Percentiles rank a stretch among this genome's conserved stretches.
phyloP scores from a whole-genome alignment of 805 yeast genomes.

The Yarrowia sp. region DNA sequence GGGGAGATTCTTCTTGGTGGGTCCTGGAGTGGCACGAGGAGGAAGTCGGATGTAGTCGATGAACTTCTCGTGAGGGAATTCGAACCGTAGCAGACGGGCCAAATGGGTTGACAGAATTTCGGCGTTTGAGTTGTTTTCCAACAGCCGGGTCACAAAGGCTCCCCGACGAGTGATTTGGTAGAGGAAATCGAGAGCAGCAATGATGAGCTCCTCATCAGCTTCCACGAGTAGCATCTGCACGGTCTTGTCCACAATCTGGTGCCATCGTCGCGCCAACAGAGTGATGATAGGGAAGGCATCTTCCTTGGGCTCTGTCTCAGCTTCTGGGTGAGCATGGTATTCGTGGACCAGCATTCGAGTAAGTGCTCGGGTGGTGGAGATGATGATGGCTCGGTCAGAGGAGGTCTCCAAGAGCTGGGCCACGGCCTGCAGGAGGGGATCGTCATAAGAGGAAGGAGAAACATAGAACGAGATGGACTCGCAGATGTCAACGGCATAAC shows the following conservation, averaged over 20 bases:
- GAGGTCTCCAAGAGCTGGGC: slow-evolving; percentile 49
- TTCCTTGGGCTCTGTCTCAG: slow-evolving; percentile 21
- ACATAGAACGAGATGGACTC: slow-evolving; percentile 82
- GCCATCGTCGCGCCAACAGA: slow-evolving; percentile 8
- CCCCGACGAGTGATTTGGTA: slow-evolving; percentile 43
- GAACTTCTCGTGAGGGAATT: slow-evolving; percentile 31
- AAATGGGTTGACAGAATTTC: slow-evolving; percentile 54
- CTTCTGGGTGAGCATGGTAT: slow-evolving; percentile 38
- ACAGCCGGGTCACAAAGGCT: slow-evolving; percentile 49
- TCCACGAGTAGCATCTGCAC: slow-evolving; percentile 57
- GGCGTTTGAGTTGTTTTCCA: slow-evolving; percentile 43
- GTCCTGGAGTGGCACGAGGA: slow-evolving; percentile 56
- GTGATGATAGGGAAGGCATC: slow-evolving; percentile 9
- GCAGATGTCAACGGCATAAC: slow-evolving; percentile 70
- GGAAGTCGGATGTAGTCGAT: slow-evolving; percentile 40
- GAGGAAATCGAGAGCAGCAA: slow-evolving; percentile 77
- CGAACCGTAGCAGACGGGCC: slow-evolving; percentile 57
- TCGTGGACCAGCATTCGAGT: slow-evolving; percentile 73
- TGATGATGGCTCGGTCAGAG: slow-evolving; percentile 65
- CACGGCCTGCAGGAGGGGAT: slow-evolving; percentile 59
- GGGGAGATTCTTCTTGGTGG: slow-evolving; percentile 46
- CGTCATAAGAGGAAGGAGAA: slow-evolving; percentile 69
- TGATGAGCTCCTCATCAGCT: slow-evolving; percentile 69
- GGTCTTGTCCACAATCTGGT: slow-evolving; percentile 48
- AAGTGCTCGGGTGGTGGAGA: slow-evolving; percentile 69